These are phyloP conservation scores for Zymoseptoria passerinii DNA, from an alignment of 2,329 filamentous ascomycete species.

Conservation along the genomic window DNA sequence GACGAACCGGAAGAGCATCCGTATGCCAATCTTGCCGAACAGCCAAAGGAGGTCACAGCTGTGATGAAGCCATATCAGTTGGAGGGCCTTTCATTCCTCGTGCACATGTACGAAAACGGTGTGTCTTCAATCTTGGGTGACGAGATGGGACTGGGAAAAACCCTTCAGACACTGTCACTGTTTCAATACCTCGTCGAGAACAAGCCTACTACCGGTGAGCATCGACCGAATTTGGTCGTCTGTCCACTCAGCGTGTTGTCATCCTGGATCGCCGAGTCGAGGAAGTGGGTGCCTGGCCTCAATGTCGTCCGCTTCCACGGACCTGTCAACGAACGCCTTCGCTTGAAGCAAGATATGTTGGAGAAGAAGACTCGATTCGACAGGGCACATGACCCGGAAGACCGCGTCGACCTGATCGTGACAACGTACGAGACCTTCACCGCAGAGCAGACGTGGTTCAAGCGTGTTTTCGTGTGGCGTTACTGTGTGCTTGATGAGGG, in stretches of 20 bases:
- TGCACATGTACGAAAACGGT: conserved; percentile 40
- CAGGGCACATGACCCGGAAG: not conserved
- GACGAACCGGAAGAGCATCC: conserved; percentile 26
- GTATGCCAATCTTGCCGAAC: conserved; percentile 35
- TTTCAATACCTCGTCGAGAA: conserved; percentile 42
- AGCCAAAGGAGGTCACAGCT: conserved; percentile 41
- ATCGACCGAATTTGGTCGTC: conserved; percentile 39
- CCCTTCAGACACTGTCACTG: conserved; percentile 42
- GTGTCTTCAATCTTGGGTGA: conserved; percentile 41
- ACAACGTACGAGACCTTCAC: conserved; percentile 45
- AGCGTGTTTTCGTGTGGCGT: conserved; percentile 43
- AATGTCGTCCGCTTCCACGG: conserved; percentile 43
- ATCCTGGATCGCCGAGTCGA: conserved; percentile 42
- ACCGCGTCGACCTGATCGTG: conserved; percentile 39
- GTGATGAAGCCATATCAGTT: conserved; percentile 46
- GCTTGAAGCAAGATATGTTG: conserved; percentile 33
- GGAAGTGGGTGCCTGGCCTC: conserved; percentile 42
- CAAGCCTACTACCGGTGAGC: conserved; percentile 32
- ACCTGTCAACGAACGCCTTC: conserved; percentile 34
- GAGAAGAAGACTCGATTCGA: conserved; percentile 9
- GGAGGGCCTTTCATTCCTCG: conserved; percentile 43
- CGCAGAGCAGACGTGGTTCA: conserved; percentile 42
- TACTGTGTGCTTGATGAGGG: conserved; percentile 49
- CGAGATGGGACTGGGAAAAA: conserved; percentile 46
- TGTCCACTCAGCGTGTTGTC: conserved; percentile 45